Conservation (phyloP, 2,329 filamentous ascomycete genomes). For the Trichoderma sp. region DNA sequence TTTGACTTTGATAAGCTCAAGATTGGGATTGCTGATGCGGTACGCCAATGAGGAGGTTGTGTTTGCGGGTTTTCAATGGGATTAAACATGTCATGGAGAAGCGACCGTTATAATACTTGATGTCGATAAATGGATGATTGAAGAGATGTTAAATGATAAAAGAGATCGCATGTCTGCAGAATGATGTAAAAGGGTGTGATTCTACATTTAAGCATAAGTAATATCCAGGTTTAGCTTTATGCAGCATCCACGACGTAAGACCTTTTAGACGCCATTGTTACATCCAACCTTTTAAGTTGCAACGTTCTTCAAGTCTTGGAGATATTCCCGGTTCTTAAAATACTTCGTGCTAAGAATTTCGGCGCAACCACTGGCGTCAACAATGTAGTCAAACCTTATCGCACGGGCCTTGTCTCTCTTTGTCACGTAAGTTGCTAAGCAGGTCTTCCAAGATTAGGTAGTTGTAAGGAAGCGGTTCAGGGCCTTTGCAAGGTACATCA, state of each 20-base stretch:
- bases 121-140: background rate
- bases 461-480: too few relatives aligned
- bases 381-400: too few relatives aligned
- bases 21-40: background rate
- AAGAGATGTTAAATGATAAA: background rate
- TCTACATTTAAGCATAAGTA: background rate
- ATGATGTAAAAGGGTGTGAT: background rate
- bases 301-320: too few relatives aligned
- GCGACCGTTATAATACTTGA: background rate
- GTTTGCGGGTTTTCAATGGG: fast-evolving
- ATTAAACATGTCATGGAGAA: background rate
- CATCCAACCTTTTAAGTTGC: too few relatives aligned
- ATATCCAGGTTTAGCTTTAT: background rate
- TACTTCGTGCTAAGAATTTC: too few relatives aligned
- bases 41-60: background rate
- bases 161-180: background rate
- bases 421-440: too few relatives aligned
- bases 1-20: background rate
- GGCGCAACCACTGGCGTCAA: too few relatives aligned
- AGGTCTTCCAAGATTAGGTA: too few relatives aligned
- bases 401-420: too few relatives aligned
- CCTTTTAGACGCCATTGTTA: background rate
- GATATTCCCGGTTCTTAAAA: too few relatives aligned
- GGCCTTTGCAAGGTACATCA: too few relatives aligned
- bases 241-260: background rate